These are phyloP conservation scores for Bombardia bombarda DNA, from an alignment of 495 filamentous ascomycete genomes.

Conservation along the genomic window DNA sequence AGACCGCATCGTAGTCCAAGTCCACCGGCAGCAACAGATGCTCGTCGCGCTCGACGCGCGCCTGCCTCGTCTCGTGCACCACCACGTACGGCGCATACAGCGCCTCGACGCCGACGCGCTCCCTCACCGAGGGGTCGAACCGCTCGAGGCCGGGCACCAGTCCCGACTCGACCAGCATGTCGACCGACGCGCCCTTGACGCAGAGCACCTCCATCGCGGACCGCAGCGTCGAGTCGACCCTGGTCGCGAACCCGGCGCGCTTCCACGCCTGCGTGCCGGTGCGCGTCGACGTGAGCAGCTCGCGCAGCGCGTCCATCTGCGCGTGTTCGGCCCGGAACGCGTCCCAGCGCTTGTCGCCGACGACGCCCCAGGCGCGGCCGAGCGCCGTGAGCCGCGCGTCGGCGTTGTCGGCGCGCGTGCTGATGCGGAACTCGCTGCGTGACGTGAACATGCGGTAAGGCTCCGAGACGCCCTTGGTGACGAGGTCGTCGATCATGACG, in stretches of 20 bases:
- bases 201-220: constrained; percentile 72
- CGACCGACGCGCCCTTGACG: constrained; percentile 46
- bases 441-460: constrained; percentile 99
- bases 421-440: constrained; percentile 90
- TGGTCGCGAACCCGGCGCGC: constrained; percentile 57
- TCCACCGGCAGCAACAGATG: constrained; percentile 62
- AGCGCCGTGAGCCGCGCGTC: constrained; percentile 77
- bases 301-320: constrained; percentile 57
- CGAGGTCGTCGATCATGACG: constrained; percentile 97
- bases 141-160: constrained; percentile 42
- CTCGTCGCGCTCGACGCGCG: constrained; percentile 68
- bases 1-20: constrained; percentile 65
- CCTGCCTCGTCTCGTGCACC: constrained; percentile 56
- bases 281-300: constrained; percentile 45
- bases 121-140: constrained; percentile 48
- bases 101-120: constrained; percentile 69
- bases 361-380: constrained; percentile 69
- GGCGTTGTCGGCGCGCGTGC: constrained; percentile 84
- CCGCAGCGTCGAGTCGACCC: constrained; percentile 50
- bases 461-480: constrained; percentile 95
- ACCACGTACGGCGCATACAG: constrained; percentile 77
- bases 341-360: constrained; percentile 70
- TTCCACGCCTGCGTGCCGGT: constrained; percentile 57
- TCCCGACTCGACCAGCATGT: constrained; percentile 34
- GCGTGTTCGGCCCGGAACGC: constrained; percentile 53